Evolutionary conservation across 495 filamentous ascomycete genomes (phyloP).

Genomic region (Tuber umbilicatum): DNA sequence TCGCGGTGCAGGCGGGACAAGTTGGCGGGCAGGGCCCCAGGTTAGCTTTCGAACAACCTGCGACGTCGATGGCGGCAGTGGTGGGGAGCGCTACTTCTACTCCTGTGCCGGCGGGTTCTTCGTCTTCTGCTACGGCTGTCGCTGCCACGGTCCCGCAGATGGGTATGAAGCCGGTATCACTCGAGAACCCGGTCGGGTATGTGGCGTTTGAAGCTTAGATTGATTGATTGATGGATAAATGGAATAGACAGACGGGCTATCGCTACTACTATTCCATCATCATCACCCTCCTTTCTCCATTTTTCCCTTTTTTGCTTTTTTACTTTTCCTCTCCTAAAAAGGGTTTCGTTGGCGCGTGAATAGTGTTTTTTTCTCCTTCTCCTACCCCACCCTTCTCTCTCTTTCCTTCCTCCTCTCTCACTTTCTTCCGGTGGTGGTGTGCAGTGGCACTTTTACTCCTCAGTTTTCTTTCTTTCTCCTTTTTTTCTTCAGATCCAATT

Average conservation of each 20-base stretch:
- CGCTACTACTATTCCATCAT: neutral
- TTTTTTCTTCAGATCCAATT: neutral
- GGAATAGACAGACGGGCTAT: neutral
- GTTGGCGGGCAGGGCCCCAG: conserved; percentile 49
- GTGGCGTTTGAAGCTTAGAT: conserved; percentile 37
- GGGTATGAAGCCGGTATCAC: conserved; percentile 60
- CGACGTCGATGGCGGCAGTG: conserved; percentile 44
- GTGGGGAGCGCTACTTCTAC: conserved; percentile 54
- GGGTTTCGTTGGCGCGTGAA: conserved; percentile 1
- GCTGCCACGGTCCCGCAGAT: conserved; percentile 45
- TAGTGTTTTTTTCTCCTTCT: neutral
- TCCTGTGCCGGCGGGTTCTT: conserved; percentile 43
- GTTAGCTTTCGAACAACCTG: conserved; percentile 47
- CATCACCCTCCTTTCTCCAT: neutral
- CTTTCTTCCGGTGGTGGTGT: neutral
- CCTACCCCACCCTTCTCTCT: neutral
- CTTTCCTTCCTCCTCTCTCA: neutral
- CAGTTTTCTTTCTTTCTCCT: neutral
- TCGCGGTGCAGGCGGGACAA: conserved; percentile 26
- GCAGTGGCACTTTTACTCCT: neutral
- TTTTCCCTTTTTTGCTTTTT: neutral
- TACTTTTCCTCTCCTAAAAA: neutral
- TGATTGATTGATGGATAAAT: conserved; percentile 3
- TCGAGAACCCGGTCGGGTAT: conserved; percentile 49
- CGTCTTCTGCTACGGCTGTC: conserved; percentile 42